A percentile compares a stretch with the other conserved stretches of the same genome.
These are phyloP conservation scores for Microcyclosporella mali DNA, from an alignment of 2,329 filamentous ascomycete species.

Conservation along the genomic window DNA sequence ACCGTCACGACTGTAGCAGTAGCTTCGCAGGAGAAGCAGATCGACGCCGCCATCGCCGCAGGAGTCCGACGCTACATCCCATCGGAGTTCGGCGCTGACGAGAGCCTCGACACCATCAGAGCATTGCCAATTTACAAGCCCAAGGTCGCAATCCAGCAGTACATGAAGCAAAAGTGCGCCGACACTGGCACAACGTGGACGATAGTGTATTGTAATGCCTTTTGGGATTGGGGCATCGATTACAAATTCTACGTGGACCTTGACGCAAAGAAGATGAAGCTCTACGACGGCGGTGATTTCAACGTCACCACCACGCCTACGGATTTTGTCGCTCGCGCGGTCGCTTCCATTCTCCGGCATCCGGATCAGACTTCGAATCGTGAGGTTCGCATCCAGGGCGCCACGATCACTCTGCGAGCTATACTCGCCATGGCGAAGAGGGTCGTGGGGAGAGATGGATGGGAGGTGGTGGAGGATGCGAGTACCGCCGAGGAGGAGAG, in stretches of 20 bases:
- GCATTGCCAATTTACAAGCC: slow-evolving; percentile 1
- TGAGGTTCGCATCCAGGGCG: not conserved
- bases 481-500: not conserved
- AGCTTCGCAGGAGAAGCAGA: not conserved
- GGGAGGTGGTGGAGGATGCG: not conserved
- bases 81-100: not conserved
- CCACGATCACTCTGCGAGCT: not conserved
- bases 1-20: not conserved
- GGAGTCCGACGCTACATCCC: not conserved
- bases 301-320: not conserved
- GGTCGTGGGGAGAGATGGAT: not conserved
- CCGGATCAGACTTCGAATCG: not conserved
- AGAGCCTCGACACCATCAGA: not conserved
- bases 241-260: slow-evolving; percentile 1
- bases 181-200: not conserved
- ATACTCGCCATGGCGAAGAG: not conserved
- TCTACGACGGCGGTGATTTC: slow-evolving; percentile 1
- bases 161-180: not conserved
- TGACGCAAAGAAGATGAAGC: not conserved
- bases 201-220: not conserved
- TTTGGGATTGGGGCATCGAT: slow-evolving; percentile 2
- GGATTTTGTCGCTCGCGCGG: not conserved
- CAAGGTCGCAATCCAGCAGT: not conserved
- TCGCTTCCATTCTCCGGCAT: not conserved
- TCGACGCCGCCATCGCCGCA: slow-evolving; percentile 1